Conservation (phyloP, 2,329 filamentous ascomycete species). For the Cercospora nicotianae region DNA sequence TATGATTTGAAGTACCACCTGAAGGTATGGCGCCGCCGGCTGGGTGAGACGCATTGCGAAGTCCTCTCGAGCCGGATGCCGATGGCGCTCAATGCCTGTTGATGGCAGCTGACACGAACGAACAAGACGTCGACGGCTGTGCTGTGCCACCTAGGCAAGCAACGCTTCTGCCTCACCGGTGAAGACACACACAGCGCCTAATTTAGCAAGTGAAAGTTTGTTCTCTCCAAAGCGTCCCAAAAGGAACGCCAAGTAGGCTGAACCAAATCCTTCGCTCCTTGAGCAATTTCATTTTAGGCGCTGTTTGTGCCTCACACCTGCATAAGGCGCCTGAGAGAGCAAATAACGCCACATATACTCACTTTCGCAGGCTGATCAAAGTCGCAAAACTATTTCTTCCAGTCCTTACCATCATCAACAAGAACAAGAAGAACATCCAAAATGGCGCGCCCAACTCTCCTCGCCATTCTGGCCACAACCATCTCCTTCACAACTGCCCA, state of each 20-base stretch:
- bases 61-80: background rate
- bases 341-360: background rate
- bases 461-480: background rate
- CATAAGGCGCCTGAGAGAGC: background rate
- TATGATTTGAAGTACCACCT: background rate
- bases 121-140: background rate
- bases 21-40: background rate
- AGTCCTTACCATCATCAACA: background rate
- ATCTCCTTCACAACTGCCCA: conserved; percentile 45
- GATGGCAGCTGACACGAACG: too few species aligned
- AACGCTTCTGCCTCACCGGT: background rate
- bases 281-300: background rate
- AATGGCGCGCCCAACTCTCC: background rate
- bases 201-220: background rate
- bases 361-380: background rate
- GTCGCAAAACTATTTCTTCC: background rate
- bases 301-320: background rate
- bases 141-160: background rate
- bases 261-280: background rate
- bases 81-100: background rate
- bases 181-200: background rate
- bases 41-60: background rate
- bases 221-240: background rate
- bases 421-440: background rate
- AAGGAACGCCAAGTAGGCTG: background rate